Evolutionary conservation across 1,284 basidiomycete species (phyloP).

Genomic region (Cutaneotrichosporon cyanovorans): DNA sequence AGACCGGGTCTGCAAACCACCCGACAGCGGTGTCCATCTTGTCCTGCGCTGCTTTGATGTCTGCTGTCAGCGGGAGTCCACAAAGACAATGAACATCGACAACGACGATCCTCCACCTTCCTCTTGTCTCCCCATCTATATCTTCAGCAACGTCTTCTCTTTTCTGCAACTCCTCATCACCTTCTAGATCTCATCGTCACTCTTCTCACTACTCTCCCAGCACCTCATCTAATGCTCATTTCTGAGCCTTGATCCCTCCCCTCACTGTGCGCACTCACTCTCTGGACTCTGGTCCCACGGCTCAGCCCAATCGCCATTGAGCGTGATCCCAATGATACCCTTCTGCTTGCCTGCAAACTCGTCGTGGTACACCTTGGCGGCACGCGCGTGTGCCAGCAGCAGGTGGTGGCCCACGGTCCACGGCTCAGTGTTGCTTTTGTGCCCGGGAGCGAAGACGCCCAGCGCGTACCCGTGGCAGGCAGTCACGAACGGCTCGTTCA

Average conservation of each 20-base stretch:
- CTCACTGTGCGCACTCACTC: too few relatives aligned
- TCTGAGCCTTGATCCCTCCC: too few relatives aligned
- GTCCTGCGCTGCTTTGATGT: conserved; percentile 58
- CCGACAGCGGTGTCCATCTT: conserved; percentile 59
- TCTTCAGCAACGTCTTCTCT: too few relatives aligned
- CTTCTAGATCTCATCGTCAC: too few relatives aligned
- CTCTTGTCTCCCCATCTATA: too few relatives aligned
- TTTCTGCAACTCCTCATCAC: too few relatives aligned
- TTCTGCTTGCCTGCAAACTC: conserved; percentile 48
- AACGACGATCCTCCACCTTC: too few relatives aligned
- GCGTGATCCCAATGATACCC: conserved; percentile 61
- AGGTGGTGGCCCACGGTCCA: conserved; percentile 66
- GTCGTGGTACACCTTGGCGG: conserved; percentile 58
- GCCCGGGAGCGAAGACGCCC: conserved; percentile 26
- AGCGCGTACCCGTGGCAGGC: conserved; percentile 56
- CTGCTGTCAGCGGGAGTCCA: conserved; percentile 41
- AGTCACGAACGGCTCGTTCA: conserved; percentile 69
- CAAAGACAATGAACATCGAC: background rate
- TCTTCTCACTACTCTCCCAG: too few relatives aligned
- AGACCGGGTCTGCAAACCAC: conserved; percentile 56
- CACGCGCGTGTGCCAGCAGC: conserved; percentile 61
- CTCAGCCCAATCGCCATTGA: conserved; percentile 63
- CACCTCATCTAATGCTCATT: too few relatives aligned
- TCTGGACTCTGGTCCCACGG: conserved; percentile 60
- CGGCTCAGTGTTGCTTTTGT: conserved; percentile 60